phyloP scores from a whole-genome alignment of 2,329 filamentous ascomycete species.

The Rugonectria rugulosa region DNA sequence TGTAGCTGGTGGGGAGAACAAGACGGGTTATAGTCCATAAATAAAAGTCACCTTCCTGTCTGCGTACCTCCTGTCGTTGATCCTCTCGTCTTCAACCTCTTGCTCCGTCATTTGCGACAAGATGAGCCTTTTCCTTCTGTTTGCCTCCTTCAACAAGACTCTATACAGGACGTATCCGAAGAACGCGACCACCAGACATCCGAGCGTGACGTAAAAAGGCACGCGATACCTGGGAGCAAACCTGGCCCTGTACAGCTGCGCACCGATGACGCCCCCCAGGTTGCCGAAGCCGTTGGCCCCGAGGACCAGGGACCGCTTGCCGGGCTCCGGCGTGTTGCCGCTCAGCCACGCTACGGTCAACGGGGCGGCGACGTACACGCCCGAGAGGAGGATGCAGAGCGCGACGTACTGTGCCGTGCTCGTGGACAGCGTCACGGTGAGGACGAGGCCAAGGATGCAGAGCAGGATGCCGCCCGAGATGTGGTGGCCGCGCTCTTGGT shows the following conservation, averaged over 20 bases:
- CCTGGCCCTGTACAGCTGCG: constrained; percentile 35
- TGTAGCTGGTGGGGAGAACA: too few relatives aligned
- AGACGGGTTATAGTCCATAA: constrained; percentile 33
- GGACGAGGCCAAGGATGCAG: constrained; percentile 34
- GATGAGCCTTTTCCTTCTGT: constrained; percentile 28
- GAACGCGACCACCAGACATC: constrained; percentile 31
- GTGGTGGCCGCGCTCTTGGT: constrained; percentile 36
- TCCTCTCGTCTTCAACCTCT: constrained; percentile 36
- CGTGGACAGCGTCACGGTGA: constrained; percentile 35
- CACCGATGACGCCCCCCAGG: constrained; percentile 37
- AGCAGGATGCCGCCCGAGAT: constrained; percentile 35
- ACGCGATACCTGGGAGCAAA: constrained; percentile 34
- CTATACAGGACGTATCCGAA: constrained; percentile 35
- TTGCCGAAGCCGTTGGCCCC: constrained; percentile 41
- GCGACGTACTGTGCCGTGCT: constrained; percentile 33
- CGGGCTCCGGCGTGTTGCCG: constrained; percentile 40
- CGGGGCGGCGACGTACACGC: constrained; percentile 37
- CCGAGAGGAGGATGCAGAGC: constrained; percentile 36
- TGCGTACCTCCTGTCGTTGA: constrained; percentile 36
- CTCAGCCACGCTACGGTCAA: constrained; percentile 40
- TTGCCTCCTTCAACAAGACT: constrained; percentile 30
- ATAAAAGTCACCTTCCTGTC: constrained; percentile 40
- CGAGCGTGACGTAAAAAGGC: constrained; percentile 38
- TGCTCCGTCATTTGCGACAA: constrained; percentile 30
- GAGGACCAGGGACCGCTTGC: constrained; percentile 38